Evolutionary conservation across 2,329 filamentous ascomycete genomes (phyloP).

Genomic region (Aspergillus fischeri): DNA sequence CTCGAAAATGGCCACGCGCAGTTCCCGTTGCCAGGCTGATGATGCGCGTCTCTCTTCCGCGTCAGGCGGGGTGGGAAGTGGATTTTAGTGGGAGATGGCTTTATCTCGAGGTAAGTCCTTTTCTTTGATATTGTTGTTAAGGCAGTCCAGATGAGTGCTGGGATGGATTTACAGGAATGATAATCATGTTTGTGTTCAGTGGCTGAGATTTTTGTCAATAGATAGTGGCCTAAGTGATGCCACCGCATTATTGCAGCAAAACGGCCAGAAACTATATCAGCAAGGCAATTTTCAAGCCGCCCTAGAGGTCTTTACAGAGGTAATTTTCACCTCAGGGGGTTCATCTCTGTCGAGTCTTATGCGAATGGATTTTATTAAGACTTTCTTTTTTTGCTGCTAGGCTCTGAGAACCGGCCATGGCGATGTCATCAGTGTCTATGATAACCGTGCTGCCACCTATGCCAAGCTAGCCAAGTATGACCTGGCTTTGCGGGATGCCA

Average conservation of each 20-base stretch:
- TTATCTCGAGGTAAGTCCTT: constrained; percentile 10
- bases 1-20: constrained; percentile 7
- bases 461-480: constrained; percentile 50
- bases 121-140: background rate
- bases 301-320: constrained; percentile 39
- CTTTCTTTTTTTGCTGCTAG: constrained; percentile 19
- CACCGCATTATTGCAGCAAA: constrained; percentile 28
- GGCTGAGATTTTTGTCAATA: background rate
- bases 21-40: constrained; percentile 12
- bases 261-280: constrained; percentile 43
- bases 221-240: constrained; percentile 14
- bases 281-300: constrained; percentile 42
- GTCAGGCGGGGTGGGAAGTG: background rate
- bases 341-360: background rate
- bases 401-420: constrained; percentile 33
- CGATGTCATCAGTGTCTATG: constrained; percentile 43
- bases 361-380: background rate
- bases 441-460: constrained; percentile 54
- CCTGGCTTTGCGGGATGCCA: constrained; percentile 54
- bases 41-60: constrained; percentile 2
- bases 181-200: background rate
- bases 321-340: constrained; percentile 13
- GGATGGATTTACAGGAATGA: background rate
- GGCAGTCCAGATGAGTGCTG: background rate
- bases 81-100: background rate